Evolutionary conservation across 176 grass and related monocot species (phyloP), one percentile per base, ranked within the genome.

Genomic region (Themeda triandra): DNA sequence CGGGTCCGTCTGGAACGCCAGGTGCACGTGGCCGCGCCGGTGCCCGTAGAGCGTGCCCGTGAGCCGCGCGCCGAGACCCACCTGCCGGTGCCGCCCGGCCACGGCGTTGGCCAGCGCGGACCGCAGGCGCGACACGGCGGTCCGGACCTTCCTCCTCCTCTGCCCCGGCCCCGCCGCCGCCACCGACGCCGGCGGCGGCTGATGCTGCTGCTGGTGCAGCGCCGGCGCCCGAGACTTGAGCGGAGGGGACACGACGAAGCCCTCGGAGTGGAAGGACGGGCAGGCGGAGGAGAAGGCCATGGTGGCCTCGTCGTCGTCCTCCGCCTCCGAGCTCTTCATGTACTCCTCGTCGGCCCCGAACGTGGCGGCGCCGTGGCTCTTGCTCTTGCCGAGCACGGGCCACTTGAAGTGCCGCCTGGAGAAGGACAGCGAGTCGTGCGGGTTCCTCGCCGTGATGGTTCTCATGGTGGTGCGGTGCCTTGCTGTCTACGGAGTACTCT

Each of bases 371-470:
- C 84, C 80, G 12, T 81, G 83, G 59, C 63, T 84, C 49, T 58
- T 82, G 73, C 88, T 91, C 86, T 91, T 94, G 74, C 92, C 88
- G 8, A 88, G 84, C 3, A 95, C 91, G 13, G 92, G 94, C 93
- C 96, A 95, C 62, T 93, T 94, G 89, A 98, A 95, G 73, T 98
- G 91, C n/a, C 96, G 84, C 80, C 92, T 87, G 14, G 96, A 95
- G 89, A 92, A 98, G 64, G 96, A 98, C 77, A 93, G 91, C 12
- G 91, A 80, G 30, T 98, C 96, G 36, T 93, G 89, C 56, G 85
- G 73, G 53, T 80, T 93, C 70, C 73, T 98, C 18, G 91, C 89
- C 62, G 90, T 89, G 80, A 95, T 95, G 67, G 73, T 95, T 85
- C 93, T 95, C 96, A 98, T 98, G 18, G 64, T 56, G 64, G 37